Conservation (phyloP, 2,329 filamentous ascomycete species). For the Fusarium domesticum region DNA sequence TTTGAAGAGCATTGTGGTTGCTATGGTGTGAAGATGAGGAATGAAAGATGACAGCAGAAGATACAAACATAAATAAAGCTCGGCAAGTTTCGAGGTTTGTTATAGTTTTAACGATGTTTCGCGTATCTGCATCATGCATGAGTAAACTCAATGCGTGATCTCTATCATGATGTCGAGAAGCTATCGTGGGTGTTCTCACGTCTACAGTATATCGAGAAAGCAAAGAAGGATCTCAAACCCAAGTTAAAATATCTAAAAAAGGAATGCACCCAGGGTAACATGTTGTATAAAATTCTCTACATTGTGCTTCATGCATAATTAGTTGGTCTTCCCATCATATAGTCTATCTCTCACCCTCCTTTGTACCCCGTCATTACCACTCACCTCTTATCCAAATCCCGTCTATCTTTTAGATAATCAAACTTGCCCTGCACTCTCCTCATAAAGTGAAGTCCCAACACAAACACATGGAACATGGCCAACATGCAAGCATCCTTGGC, state of each 20-base stretch:
- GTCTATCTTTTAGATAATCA: conserved; percentile 27
- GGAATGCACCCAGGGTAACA: too few relatives aligned
- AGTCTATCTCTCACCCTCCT: too few relatives aligned
- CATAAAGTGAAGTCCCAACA: conserved; percentile 26
- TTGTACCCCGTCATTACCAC: neutral
- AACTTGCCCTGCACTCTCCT: conserved; percentile 28
- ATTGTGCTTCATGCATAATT: too few relatives aligned
- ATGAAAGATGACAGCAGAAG: neutral
- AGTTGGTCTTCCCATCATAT: too few relatives aligned
- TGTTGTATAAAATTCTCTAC: too few relatives aligned
- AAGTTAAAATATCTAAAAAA: too few relatives aligned
- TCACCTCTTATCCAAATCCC: conserved; percentile 16
- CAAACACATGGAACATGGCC: conserved; percentile 19
- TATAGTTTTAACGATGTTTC: neutral
- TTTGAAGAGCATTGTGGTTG: neutral
- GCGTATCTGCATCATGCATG: neutral
- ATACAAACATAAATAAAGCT: neutral
- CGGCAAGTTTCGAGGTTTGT: neutral
- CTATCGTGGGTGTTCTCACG: too few relatives aligned
- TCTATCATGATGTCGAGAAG: neutral
- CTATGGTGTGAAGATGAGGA: too few relatives aligned
- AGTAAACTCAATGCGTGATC: neutral
- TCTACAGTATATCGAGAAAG: too few relatives aligned
- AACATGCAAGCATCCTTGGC: conserved; percentile 18
- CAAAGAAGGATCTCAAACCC: too few relatives aligned